phyloP scores from a whole-genome alignment of 2,329 filamentous ascomycete species.

The Colletotrichum higginsianum region DNA sequence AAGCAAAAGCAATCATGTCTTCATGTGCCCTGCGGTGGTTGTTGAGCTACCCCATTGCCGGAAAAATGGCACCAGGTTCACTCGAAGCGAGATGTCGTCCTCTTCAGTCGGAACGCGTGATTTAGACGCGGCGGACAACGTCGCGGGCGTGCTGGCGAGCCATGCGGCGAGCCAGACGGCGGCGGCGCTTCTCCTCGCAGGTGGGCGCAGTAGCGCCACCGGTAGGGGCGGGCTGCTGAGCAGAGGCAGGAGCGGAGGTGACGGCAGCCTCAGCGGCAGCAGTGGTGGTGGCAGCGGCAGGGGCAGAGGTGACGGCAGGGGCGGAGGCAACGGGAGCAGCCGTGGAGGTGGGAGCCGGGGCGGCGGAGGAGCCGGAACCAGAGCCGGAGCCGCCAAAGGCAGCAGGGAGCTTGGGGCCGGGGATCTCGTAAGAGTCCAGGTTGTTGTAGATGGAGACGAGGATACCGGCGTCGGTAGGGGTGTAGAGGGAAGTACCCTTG shows the following conservation, averaged over 20 bases:
- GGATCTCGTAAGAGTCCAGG: slow-evolving; percentile 51
- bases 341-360: slow-evolving; percentile 45
- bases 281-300: slow-evolving; percentile 43
- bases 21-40: slow-evolving; percentile 13
- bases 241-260: slow-evolving; percentile 4
- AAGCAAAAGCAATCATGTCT: slow-evolving; percentile 31
- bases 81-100: neutral
- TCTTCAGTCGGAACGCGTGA: neutral
- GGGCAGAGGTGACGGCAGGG: slow-evolving; percentile 43
- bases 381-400: slow-evolving; percentile 23
- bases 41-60: neutral
- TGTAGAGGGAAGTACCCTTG: slow-evolving; percentile 55
- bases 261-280: slow-evolving; percentile 41
- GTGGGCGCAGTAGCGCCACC: slow-evolving; percentile 15
- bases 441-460: slow-evolving; percentile 53
- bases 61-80: neutral
- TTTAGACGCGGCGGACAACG: slow-evolving; percentile 32
- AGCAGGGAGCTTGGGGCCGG: slow-evolving; percentile 47
- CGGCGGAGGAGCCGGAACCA: slow-evolving; percentile 32
- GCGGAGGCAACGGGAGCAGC: slow-evolving; percentile 46
- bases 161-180: slow-evolving; percentile 39
- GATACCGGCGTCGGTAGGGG: slow-evolving; percentile 52
- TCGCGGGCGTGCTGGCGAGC: slow-evolving; percentile 43
- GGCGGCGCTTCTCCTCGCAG: slow-evolving; percentile 41
- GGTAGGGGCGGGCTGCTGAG: slow-evolving; percentile 15